phyloP scores from a whole-genome alignment of 805 yeast genomes.

The Martiniozyma abietophila region DNA sequence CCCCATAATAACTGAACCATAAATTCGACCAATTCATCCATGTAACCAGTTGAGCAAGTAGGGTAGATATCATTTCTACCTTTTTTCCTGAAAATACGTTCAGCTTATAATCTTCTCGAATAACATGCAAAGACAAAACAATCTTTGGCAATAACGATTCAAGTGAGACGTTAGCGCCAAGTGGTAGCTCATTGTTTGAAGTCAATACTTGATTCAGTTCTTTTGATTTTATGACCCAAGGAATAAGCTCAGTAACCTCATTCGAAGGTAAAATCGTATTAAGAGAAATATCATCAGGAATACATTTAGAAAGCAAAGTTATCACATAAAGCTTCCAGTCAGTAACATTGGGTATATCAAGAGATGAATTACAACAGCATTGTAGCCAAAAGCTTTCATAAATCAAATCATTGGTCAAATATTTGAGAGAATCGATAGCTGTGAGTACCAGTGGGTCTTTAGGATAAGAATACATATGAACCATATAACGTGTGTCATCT shows the following conservation, averaged over 20 bases:
- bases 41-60: slow-evolving; percentile 51
- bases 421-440: slow-evolving; percentile 42
- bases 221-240: slow-evolving; percentile 17
- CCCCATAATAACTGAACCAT: slow-evolving; percentile 54
- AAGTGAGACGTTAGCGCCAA: slow-evolving; percentile 6
- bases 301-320: slow-evolving; percentile 38
- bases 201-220: slow-evolving; percentile 7
- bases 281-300: slow-evolving; percentile 34
- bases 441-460: slow-evolving; percentile 31
- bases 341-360: slow-evolving; percentile 28
- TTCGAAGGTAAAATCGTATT: slow-evolving; percentile 15
- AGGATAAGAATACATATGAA: slow-evolving; percentile 37
- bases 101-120: slow-evolving; percentile 66
- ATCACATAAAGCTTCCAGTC: slow-evolving; percentile 57
- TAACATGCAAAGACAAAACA: slow-evolving; percentile 59
- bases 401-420: slow-evolving; percentile 48
- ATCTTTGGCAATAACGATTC: slow-evolving; percentile 54
- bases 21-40: slow-evolving; percentile 69
- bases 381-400: slow-evolving; percentile 50
- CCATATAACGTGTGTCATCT: slow-evolving; percentile 19
- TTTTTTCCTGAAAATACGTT: slow-evolving; percentile 35
- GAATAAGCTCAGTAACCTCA: slow-evolving; percentile 19
- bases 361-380: slow-evolving; percentile 49
- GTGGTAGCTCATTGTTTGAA: neutral
- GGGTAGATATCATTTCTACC: slow-evolving; percentile 35